Evolutionary conservation across 805 yeast species (phyloP).

Genomic region (Barnettozyma sucrosica): DNA sequence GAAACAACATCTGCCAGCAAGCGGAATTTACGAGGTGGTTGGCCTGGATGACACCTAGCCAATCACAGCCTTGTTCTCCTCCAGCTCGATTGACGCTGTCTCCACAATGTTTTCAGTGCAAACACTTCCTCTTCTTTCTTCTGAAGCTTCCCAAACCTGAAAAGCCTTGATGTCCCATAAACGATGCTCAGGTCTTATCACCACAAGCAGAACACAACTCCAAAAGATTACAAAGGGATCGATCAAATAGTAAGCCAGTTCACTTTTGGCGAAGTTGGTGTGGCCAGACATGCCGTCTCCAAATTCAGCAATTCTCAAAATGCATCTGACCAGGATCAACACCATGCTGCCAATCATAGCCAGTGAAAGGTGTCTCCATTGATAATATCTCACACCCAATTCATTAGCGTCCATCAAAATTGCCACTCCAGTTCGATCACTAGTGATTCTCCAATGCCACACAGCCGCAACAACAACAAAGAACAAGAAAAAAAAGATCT

Average conservation of each 20-base stretch:
- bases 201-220: neutral
- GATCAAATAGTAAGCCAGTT: constrained; percentile 4
- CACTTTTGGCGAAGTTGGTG: neutral
- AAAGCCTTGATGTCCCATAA: constrained; percentile 1
- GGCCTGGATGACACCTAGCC: too few relatives aligned
- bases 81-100: neutral
- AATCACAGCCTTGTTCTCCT: neutral
- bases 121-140: neutral
- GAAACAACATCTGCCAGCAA: too few relatives aligned
- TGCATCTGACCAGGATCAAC: constrained; percentile 2
- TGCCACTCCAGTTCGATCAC: constrained; percentile 1
- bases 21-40: too few relatives aligned
- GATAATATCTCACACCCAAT: neutral
- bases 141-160: neutral
- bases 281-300: neutral
- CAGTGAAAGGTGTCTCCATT: constrained; percentile 1
- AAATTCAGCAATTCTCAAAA: constrained; percentile 4
- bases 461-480: neutral
- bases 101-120: neutral
- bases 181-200: constrained; percentile 1
- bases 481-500: neutral
- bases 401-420: neutral
- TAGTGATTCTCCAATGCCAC: neutral
- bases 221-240: constrained; percentile 4
- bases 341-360: neutral